These are phyloP conservation scores for Rhizopus microsporus DNA, from an alignment of 371 early-diverging fungal genomes.

Conservation along the genomic window DNA sequence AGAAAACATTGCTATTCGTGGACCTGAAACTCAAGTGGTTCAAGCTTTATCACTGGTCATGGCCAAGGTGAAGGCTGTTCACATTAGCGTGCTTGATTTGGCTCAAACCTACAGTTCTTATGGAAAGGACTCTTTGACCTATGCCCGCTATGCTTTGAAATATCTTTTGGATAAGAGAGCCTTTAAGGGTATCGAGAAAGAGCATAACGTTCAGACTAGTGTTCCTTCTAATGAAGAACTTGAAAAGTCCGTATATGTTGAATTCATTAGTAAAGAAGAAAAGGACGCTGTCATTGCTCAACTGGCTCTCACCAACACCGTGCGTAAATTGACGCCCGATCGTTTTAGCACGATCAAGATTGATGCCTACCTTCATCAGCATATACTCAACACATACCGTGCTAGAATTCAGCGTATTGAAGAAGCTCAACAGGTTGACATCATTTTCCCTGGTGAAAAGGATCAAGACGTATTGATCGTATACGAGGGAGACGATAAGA, in stretches of 20 bases:
- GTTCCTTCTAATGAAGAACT: constrained; percentile 38
- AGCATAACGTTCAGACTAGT: constrained; percentile 61
- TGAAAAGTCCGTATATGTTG: constrained; percentile 46
- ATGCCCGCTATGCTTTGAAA: constrained; percentile 62
- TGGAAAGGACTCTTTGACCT: constrained; percentile 47
- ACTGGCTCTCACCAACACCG: constrained; percentile 34
- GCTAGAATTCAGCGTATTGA: constrained; percentile 72
- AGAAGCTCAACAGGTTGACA: constrained; percentile 63
- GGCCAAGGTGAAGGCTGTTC: constrained; percentile 74
- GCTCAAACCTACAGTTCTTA: constrained; percentile 47
- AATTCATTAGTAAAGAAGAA: constrained; percentile 65
- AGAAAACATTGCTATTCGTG: constrained; percentile 80
- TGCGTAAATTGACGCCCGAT: constrained; percentile 48
- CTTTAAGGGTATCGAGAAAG: constrained; percentile 66
- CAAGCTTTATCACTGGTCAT: constrained; percentile 74
- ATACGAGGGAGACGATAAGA: constrained; percentile 65
- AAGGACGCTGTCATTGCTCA: constrained; percentile 59
- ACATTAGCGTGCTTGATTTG: constrained; percentile 58
- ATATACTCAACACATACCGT: constrained; percentile 81
- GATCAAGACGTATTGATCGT: constrained; percentile 72
- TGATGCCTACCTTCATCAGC: constrained; percentile 78
- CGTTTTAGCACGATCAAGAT: constrained; percentile 74
- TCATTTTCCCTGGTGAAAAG: constrained; percentile 71
- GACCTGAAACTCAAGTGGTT: constrained; percentile 68
- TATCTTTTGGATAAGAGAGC: constrained; percentile 62